A percentile compares a stretch with the other conserved stretches of the same genome.
phyloP scores from a whole-genome alignment of 768 basidiomycete genomes.

The Xanthoconium stramineum region DNA sequence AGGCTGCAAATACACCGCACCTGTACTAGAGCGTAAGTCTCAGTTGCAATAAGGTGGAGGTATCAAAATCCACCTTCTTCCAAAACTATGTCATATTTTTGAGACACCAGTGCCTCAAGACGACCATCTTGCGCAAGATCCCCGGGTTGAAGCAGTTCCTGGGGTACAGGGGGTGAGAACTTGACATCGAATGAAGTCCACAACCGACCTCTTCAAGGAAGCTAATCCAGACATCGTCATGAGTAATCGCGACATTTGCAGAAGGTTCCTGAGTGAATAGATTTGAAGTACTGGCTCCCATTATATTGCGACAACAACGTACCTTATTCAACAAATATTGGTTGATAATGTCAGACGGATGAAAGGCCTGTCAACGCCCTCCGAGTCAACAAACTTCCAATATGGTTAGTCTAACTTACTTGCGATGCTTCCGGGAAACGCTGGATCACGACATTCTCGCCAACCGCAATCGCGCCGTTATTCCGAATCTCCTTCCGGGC shows the following conservation, averaged over 20 bases:
- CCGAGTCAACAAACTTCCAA: not conserved
- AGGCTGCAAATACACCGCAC: slow-evolving; percentile 3
- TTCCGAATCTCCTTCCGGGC: slow-evolving; percentile 1
- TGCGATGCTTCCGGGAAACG: not conserved
- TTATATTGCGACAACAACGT: not conserved
- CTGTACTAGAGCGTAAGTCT: not conserved
- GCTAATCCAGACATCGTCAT: slow-evolving; percentile 7
- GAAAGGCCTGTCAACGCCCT: slow-evolving; percentile 1
- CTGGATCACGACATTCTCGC: not conserved
- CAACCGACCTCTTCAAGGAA: slow-evolving; percentile 6
- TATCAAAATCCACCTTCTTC: not conserved
- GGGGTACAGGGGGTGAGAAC: not conserved
- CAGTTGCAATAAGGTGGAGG: not conserved
- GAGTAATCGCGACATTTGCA: not conserved
- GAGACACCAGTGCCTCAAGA: not conserved
- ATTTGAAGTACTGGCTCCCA: not conserved
- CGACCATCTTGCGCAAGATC: not conserved
- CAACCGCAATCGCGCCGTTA: not conserved
- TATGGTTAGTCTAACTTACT: not conserved
- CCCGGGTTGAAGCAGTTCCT: not conserved
- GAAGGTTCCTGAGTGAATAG: not conserved
- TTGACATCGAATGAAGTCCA: not conserved
- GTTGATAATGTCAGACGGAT: slow-evolving; percentile 14
- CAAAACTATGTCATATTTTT: not conserved
- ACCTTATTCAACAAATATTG: not conserved